These are phyloP conservation scores for Wickerhamomyces ciferrii DNA, from an alignment of 805 yeast genomes.

Conservation along the genomic window DNA sequence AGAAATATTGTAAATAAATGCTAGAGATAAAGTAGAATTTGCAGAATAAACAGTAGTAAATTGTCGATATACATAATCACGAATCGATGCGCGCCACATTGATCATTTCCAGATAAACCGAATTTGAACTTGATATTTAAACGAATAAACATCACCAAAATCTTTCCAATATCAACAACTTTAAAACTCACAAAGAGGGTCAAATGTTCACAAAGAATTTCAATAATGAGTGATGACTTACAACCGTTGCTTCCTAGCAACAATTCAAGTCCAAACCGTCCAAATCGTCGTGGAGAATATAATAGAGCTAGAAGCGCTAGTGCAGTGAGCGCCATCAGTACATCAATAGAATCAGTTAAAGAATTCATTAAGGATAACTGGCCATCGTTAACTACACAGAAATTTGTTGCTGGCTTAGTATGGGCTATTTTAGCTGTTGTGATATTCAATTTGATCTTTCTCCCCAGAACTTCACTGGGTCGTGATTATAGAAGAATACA, in stretches of 20 bases:
- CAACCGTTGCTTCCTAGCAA: not conserved
- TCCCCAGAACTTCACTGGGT: conserved; percentile 80
- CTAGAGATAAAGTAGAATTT: conserved; percentile 2
- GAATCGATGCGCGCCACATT: not conserved
- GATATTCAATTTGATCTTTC: conserved; percentile 58
- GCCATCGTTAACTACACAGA: conserved; percentile 15
- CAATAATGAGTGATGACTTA: not conserved
- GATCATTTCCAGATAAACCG: not conserved
- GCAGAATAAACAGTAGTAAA: not conserved
- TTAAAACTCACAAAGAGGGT: too few species aligned
- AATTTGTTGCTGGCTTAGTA: conserved; percentile 15
- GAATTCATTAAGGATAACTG: conserved; percentile 14
- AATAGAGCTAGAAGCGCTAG: not conserved
- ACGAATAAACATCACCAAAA: not conserved
- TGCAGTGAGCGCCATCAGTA: not conserved
- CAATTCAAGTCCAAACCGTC: not conserved
- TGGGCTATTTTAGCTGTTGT: conserved; percentile 21
- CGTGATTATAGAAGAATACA: conserved; percentile 77
- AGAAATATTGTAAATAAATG: not conserved
- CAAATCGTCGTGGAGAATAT: not conserved
- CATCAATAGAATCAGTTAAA: conserved; percentile 2
- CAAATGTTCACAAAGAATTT: too few species aligned
- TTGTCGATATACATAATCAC: not conserved
- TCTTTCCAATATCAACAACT: too few species aligned
- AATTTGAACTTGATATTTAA: not conserved